Conservation (phyloP, 1,284 basidiomycete species). For the Phaffia rhodozyma region DNA sequence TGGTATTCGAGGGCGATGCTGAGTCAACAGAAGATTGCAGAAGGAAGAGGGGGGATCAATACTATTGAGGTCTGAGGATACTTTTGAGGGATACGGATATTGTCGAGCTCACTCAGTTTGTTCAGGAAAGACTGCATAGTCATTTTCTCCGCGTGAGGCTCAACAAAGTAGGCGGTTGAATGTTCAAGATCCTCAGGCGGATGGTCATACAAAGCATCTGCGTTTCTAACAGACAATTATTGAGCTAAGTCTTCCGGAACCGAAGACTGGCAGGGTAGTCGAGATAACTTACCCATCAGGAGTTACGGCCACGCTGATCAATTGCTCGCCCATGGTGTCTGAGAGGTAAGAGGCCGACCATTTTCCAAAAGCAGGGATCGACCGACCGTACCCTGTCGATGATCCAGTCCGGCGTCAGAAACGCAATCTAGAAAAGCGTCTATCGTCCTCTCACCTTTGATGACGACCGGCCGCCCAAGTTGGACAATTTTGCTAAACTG, state of each 20-base stretch:
- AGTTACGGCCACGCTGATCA: constrained; percentile 64
- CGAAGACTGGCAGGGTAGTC: neutral
- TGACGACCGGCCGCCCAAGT: constrained; percentile 63
- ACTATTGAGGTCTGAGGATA: constrained; percentile 7
- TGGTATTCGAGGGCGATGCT: too few species aligned
- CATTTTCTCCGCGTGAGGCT: constrained; percentile 59
- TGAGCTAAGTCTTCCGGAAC: neutral
- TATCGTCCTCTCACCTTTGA: constrained; percentile 44
- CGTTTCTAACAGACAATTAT: constrained; percentile 41
- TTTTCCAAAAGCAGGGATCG: constrained; percentile 23
- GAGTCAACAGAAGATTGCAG: neutral
- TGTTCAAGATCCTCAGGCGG: constrained; percentile 31
- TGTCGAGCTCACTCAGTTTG: constrained; percentile 31
- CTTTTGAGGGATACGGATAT: neutral
- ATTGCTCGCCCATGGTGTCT: constrained; percentile 43
- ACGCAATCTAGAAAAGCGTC: constrained; percentile 29
- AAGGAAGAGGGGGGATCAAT: constrained; percentile 3
- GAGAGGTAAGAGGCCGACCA: constrained; percentile 58
- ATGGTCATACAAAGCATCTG: constrained; percentile 59
- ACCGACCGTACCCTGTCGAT: constrained; percentile 20
- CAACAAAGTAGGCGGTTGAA: constrained; percentile 57
- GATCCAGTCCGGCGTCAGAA: neutral
- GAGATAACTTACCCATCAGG: constrained; percentile 57
- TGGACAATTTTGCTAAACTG: constrained; percentile 62
- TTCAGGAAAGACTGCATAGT: constrained; percentile 48